A percentile compares a stretch with the other conserved stretches of the same genome.
phyloP scores from a whole-genome alignment of 2,329 filamentous ascomycete species.

The Neofusicoccum umdonicola region DNA sequence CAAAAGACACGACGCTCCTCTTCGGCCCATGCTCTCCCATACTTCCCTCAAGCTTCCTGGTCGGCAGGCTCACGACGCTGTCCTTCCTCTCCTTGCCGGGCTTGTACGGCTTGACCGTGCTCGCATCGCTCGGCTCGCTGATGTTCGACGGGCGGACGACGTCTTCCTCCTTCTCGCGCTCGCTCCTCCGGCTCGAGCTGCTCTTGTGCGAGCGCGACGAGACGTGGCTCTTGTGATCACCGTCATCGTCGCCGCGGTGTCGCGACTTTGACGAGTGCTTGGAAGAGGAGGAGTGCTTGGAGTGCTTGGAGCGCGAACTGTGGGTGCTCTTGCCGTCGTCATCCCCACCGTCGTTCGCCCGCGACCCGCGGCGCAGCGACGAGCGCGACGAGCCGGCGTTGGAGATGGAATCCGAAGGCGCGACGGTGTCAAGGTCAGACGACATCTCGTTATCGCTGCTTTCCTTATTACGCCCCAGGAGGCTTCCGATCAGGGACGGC shows the following conservation, averaged over 20 bases:
- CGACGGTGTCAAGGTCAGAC: constrained; percentile 26
- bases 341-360: constrained; percentile 25
- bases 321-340: constrained; percentile 21
- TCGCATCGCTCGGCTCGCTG: constrained; percentile 35
- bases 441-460: constrained; percentile 14
- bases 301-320: constrained; percentile 24
- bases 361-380: constrained; percentile 27
- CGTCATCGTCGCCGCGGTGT: not conserved
- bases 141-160: constrained; percentile 22
- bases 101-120: constrained; percentile 30
- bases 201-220: constrained; percentile 13
- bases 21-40: not conserved
- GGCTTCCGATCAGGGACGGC: constrained; percentile 33
- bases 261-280: constrained; percentile 19
- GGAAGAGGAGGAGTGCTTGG: constrained; percentile 21
- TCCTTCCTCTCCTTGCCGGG: constrained; percentile 16
- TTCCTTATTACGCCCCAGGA: constrained; percentile 37
- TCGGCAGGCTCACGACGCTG: constrained; percentile 14
- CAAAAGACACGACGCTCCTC: constrained; percentile 13
- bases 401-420: constrained; percentile 49
- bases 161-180: constrained; percentile 12
- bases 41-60: not conserved
- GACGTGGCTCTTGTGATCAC: not conserved
- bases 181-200: constrained; percentile 21
- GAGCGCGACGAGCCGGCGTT: constrained; percentile 32